Base-by-base conservation (phyloP, 2,329 filamentous ascomycete species). In the Penicillium sp. region DNA sequence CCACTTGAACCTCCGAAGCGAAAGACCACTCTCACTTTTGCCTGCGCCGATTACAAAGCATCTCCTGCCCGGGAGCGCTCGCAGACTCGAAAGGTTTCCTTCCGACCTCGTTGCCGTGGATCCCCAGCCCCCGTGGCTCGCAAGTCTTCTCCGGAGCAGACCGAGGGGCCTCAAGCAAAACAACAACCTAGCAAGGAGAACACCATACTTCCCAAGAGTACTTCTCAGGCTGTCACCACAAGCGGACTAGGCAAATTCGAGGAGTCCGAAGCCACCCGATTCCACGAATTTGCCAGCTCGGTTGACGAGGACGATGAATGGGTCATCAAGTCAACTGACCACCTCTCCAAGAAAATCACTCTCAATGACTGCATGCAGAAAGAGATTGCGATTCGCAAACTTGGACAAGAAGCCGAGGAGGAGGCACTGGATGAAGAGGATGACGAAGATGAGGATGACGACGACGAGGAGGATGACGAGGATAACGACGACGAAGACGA, bases 401-500 rank as follows among this genome's bases (percentile, higher is more conserved):
- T 97, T 26, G 91, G 84, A 41, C 85, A 88, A 64, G 91, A 98
- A 69, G 93, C 84, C 1, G 93, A 97, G 64, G 88, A 94, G 60
- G 93, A 97, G 69, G 90, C 84, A 8, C 76, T 86, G 47, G 85
- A 88, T 48, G 84, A 88, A 43, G 82, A 85, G n/a, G 82, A 84
- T 7, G 29, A 32, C 26, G 91, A 84, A 41, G 85, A 88, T 64
- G 91, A 98, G 69, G n/a, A n/a, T n/a, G 93, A 84, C 1, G 93
- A 97, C 63, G 88, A 94, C 60, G 93, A 97, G 69, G 90, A 84
- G 8, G 76, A 84, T 26, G 91, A 84, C 42, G 85, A 88, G 64
- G 91, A 98, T 69, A 93, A 84, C 1, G 93, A 97, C 63, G 88
- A 94, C 60, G 93, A 97, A 69, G 90, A 88, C 47, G 84, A 88